These are phyloP conservation scores for Eremomyces bilateralis DNA, from an alignment of 495 filamentous ascomycete species.

Conservation along the genomic window DNA sequence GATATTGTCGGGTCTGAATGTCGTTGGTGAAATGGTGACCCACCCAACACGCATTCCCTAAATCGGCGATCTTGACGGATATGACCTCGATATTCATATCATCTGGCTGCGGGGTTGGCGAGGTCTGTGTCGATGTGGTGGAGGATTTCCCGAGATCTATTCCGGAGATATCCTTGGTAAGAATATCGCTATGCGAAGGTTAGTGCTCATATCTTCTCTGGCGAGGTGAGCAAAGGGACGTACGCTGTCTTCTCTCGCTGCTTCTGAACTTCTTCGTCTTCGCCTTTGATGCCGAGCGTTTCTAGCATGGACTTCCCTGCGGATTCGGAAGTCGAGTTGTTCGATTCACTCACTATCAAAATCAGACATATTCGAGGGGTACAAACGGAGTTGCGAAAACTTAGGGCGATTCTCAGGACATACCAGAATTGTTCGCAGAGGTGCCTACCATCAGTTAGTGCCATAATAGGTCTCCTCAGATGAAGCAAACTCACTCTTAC, in stretches of 20 bases:
- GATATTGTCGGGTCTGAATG: slow-evolving; percentile 94
- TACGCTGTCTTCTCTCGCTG: slow-evolving; percentile 90
- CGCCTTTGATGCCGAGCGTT: slow-evolving; percentile 34
- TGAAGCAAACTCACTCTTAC: slow-evolving; percentile 21
- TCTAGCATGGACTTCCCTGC: slow-evolving; percentile 33
- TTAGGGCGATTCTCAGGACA: background rate
- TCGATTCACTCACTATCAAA: background rate
- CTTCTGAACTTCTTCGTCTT: slow-evolving; percentile 50
- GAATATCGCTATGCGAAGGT: slow-evolving; percentile 41
- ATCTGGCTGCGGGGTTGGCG: slow-evolving; percentile 23
- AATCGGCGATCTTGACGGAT: slow-evolving; percentile 95
- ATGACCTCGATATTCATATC: slow-evolving; percentile 49
- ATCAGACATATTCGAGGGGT: too few relatives aligned
- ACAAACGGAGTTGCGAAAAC: background rate
- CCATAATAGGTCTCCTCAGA: background rate
- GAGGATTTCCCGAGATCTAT: slow-evolving; percentile 67
- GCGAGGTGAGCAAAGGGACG: slow-evolving; percentile 18
- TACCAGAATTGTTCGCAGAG: slow-evolving; percentile 2
- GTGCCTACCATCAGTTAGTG: too few relatives aligned
- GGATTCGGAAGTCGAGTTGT: background rate
- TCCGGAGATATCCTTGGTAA: slow-evolving; percentile 80
- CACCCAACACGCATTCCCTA: slow-evolving; percentile 98
- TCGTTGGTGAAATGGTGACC: slow-evolving; percentile 98
- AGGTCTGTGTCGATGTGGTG: slow-evolving; percentile 23
- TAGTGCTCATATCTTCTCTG: too few relatives aligned